Percentiles rank a stretch among this genome's conserved stretches.
Conservation (phyloP, 2,329 filamentous ascomycete genomes). For the Hypoxylon sp. region DNA sequence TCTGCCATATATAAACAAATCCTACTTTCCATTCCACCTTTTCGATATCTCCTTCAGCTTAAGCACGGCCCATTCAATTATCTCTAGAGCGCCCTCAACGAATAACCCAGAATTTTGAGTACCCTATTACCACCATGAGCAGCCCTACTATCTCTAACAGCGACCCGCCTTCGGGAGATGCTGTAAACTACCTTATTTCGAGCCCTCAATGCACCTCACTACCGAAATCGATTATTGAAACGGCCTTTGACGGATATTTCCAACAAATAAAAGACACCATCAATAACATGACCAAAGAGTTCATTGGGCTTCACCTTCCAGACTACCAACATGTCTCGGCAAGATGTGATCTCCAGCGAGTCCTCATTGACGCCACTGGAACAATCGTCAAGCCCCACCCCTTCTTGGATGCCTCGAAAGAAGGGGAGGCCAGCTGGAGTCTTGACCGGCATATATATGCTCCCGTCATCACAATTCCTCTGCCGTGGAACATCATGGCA, state of each 20-base stretch:
- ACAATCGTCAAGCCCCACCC: conserved; percentile 4
- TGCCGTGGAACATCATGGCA: neutral
- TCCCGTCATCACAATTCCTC: conserved; percentile 10
- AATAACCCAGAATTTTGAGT: neutral
- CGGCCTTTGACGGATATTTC: neutral
- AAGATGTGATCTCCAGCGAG: conserved; percentile 9
- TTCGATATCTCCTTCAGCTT: neutral
- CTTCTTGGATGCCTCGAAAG: neutral
- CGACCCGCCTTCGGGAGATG: neutral
- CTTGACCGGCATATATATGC: conserved; percentile 4
- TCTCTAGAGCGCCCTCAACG: neutral
- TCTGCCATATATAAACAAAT: neutral
- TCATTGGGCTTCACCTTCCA: conserved; percentile 3
- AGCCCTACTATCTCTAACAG: neutral
- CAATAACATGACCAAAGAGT: conserved; percentile 8
- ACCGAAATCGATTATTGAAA: conserved; percentile 7
- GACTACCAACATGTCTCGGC: neutral
- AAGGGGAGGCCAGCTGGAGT: neutral
- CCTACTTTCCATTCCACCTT: neutral
- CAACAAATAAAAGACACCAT: conserved; percentile 12
- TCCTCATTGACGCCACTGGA: conserved; percentile 3
- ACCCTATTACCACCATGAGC: neutral
- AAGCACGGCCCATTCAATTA: neutral
- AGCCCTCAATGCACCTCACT: neutral
- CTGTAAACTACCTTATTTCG: neutral